Evolutionary conservation across 2,329 filamentous ascomycete genomes (phyloP), one percentile per base, ranked within the genome.

Genomic region (Verticillium alfalfae): DNA sequence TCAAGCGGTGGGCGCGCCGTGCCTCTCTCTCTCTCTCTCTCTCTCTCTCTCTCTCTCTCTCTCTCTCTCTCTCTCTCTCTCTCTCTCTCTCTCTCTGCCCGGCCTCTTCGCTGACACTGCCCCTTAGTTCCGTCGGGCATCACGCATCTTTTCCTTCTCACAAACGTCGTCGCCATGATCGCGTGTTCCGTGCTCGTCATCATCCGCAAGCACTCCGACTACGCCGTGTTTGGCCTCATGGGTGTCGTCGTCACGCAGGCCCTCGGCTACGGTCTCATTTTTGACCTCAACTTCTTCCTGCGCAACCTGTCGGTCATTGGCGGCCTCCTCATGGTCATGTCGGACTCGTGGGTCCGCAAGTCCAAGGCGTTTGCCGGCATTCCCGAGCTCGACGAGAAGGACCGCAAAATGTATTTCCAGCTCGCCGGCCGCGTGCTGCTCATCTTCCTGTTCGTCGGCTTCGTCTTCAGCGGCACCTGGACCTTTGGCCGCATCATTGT

Each of bases 391-490:
- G 95, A 98, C 74, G 95, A 99, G 84, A 98, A 98, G 87, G 95
- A 99, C 77, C 91, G 93, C 79, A 99, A 98, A 86, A 98, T 98
- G 94, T 99, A 99, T 84, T 96, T 99, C 80, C 95, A 98, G 86
- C 89, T 99, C 65, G 95, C 95, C 67, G 95, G 95, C 39, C 89
- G 95, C 69, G 92, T 99, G 39, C 84, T 99, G 67, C 84, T 99
- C 70, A 98, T 99, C 79, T 97, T 99, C 86, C 85, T 99, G 68
- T 99, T 99, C 76, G 77, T 97, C 67, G 95, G 95, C 63, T 99
- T 99, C 72, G 90, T 99, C 70, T 97, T 97, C 80, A 91, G 92
- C 62, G 95, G 95, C 68, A 84, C 93, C 71, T 99, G 95, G 95
- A 91, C 87, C 71, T 78, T 97, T 71, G 93, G 93, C 84, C 88